Conservation (phyloP, 441 rosid genomes). For the Aquilaria agallochum region DNA sequence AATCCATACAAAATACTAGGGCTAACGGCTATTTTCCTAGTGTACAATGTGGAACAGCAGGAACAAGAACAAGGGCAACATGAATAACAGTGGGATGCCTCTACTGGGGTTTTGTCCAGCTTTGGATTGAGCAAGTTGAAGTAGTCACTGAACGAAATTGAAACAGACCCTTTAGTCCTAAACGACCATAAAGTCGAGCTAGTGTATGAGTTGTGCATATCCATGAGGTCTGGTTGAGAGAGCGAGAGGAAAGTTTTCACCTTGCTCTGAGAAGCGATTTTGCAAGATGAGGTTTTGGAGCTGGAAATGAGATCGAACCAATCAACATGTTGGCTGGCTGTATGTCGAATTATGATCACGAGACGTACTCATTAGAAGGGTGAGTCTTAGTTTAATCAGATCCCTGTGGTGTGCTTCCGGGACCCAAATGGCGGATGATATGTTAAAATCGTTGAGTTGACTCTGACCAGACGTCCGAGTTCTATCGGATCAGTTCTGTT, state of each 20-base stretch:
- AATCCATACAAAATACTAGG: conserved; percentile 52
- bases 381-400: conserved; percentile 2
- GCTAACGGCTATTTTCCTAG: conserved; percentile 27
- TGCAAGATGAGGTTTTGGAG: conserved; percentile 10
- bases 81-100: conserved; percentile 28
- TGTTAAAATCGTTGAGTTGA: conserved; percentile 12
- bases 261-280: conserved; percentile 15
- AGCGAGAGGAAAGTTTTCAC: conserved; percentile 20
- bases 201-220: conserved; percentile 47
- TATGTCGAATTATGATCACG: conserved; percentile 9
- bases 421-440: conserved; percentile 1
- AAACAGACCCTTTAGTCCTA: conserved; percentile 39
- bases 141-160: conserved; percentile 48
- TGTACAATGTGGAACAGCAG: conserved; percentile 24
- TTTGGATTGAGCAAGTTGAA: conserved; percentile 42
- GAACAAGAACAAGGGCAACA: conserved; percentile 32
- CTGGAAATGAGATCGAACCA: conserved; percentile 12
- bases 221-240: neutral
- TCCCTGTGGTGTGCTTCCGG: neutral
- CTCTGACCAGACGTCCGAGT: neutral
- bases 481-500: too few relatives aligned
- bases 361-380: neutral
- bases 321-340: conserved; percentile 6
- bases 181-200: conserved; percentile 44
- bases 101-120: conserved; percentile 32